Conservation (phyloP, 345 rosid species). For the Boechera divaricarpa region DNA sequence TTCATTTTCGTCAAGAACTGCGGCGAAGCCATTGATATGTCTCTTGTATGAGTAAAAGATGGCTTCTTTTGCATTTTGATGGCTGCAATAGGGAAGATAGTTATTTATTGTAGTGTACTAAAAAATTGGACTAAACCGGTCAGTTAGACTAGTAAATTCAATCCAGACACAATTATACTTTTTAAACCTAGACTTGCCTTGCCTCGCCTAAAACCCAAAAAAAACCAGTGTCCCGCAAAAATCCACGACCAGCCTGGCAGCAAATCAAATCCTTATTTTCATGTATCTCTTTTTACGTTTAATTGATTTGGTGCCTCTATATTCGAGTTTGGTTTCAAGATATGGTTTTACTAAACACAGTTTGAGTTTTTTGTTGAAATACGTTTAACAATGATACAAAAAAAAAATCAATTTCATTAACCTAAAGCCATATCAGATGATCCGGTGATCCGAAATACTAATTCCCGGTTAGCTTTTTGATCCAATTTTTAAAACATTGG, state of each 20-base stretch:
- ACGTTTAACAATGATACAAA: neutral
- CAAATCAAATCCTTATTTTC: neutral
- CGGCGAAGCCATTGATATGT: slow-evolving; percentile 74
- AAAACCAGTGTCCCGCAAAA: neutral
- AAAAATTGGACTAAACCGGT: neutral
- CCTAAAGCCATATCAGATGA: neutral
- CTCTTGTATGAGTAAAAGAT: slow-evolving; percentile 64
- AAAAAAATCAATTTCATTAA: neutral
- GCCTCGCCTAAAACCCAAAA: neutral
- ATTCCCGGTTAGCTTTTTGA: neutral
- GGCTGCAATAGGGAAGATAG: slow-evolving; percentile 41
- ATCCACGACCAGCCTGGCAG: too few relatives aligned
- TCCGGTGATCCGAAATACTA: neutral
- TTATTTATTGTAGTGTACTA: neutral
- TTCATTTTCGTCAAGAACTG: slow-evolving; percentile 58
- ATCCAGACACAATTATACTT: neutral
- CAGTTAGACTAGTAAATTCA: neutral
- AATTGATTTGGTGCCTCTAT: neutral
- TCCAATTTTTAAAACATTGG: neutral
- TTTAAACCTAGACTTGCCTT: neutral
- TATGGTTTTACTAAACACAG: neutral
- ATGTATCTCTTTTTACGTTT: neutral
- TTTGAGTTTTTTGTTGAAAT: neutral
- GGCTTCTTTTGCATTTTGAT: slow-evolving; percentile 57
- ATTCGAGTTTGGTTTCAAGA: neutral